Evolutionary conservation across 2,329 filamentous ascomycete genomes (phyloP).

Genomic region (Aspergillus versicolor): DNA sequence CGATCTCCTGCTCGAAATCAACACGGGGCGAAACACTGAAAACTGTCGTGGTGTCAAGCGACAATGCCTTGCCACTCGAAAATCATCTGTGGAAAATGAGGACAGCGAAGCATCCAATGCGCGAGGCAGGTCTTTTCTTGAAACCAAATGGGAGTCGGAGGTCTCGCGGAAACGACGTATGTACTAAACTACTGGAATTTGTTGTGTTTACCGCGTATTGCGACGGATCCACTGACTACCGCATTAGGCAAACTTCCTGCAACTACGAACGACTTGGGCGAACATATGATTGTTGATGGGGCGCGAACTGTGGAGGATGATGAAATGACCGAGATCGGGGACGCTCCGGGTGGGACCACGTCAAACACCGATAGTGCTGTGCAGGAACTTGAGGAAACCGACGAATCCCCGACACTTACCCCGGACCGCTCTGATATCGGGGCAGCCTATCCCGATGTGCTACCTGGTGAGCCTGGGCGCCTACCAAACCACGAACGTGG

Average conservation of each 20-base stretch:
- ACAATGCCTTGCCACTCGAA: constrained; percentile 26
- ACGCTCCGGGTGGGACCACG: constrained; percentile 18
- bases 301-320: constrained; percentile 6
- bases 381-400: constrained; percentile 8
- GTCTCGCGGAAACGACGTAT: constrained; percentile 31
- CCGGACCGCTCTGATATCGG: constrained; percentile 11
- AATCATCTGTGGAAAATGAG: neutral
- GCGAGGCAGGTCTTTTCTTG: constrained; percentile 37
- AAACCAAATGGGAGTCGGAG: constrained; percentile 43
- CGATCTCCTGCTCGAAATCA: constrained; percentile 35
- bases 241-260: constrained; percentile 23
- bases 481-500: constrained; percentile 5
- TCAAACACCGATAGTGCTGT: constrained; percentile 14
- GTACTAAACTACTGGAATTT: neutral
- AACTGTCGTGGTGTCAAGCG: constrained; percentile 39
- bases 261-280: constrained; percentile 7
- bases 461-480: constrained; percentile 20
- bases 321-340: constrained; percentile 6
- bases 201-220: neutral
- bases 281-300: constrained; percentile 15
- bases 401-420: constrained; percentile 19
- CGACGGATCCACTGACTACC: constrained; percentile 9
- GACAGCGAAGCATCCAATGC: neutral
- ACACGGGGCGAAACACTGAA: constrained; percentile 25
- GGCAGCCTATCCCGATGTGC: constrained; percentile 20